Evolutionary conservation across 345 rosid genomes (phyloP).

Genomic region (Brassica cretica): DNA sequence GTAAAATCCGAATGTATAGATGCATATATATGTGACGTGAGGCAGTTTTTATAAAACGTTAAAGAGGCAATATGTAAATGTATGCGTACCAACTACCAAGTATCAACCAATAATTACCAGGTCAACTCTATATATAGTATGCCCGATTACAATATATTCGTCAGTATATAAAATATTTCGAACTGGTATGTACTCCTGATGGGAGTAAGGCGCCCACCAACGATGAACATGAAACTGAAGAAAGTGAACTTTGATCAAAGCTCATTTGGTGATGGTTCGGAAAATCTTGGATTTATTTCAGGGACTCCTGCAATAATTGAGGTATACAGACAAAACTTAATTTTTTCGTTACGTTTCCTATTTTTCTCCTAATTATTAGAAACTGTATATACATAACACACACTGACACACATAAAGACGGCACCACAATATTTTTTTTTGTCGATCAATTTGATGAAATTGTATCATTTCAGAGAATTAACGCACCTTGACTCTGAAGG

Average conservation of each 20-base stretch:
- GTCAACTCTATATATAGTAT: constrained; percentile 30
- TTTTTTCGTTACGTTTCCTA: constrained; percentile 43
- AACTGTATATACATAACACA: background rate
- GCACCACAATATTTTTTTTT: background rate
- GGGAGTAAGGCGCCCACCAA: constrained; percentile 43
- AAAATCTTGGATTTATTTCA: constrained; percentile 24
- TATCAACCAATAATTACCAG: constrained; percentile 23
- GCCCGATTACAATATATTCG: constrained; percentile 4
- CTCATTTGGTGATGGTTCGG: constrained; percentile 22
- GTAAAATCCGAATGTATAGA: constrained; percentile 5
- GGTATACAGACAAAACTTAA: constrained; percentile 46
- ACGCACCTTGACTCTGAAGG: background rate
- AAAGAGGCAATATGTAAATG: constrained; percentile 28
- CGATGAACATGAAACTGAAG: constrained; percentile 33
- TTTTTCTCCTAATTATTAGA: constrained; percentile 38
- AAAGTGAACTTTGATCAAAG: constrained; percentile 25
- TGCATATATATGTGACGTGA: constrained; percentile 14
- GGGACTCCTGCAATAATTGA: constrained; percentile 41
- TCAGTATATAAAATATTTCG: background rate
- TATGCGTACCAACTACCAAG: constrained; percentile 14
- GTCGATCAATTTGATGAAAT: background rate
- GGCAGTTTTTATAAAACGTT: constrained; percentile 9
- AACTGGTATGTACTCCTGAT: constrained; percentile 3
- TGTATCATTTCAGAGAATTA: background rate
- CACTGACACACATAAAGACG: background rate